phyloP scores from a whole-genome alignment of 2,329 filamentous ascomycete species.

The Aspergillus sp. region DNA sequence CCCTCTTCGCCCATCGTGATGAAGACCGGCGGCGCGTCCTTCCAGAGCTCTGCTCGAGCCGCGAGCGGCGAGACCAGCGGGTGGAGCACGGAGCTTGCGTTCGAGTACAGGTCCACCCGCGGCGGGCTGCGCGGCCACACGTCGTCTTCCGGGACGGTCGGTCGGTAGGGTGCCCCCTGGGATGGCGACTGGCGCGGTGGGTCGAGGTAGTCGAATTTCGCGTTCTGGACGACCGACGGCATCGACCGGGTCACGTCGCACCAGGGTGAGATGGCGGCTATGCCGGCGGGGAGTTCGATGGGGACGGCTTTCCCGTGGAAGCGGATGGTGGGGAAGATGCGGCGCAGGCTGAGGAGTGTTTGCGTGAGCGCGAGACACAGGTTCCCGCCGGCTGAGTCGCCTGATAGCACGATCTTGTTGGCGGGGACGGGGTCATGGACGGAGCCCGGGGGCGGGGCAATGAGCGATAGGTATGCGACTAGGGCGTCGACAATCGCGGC shows the following conservation, averaged over 20 bases:
- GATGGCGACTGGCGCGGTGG: slow-evolving; percentile 18
- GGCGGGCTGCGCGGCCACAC: slow-evolving; percentile 35
- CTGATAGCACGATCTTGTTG: slow-evolving; percentile 37
- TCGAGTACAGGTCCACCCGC: slow-evolving; percentile 34
- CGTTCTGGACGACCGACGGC: slow-evolving; percentile 30
- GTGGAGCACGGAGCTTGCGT: slow-evolving; percentile 29
- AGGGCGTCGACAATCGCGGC: slow-evolving; percentile 38
- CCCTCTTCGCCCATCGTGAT: slow-evolving; percentile 34
- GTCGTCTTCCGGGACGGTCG: slow-evolving; percentile 24
- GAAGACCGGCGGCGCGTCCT: slow-evolving; percentile 32
- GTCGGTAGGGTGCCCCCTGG: slow-evolving; percentile 15
- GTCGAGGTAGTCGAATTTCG: slow-evolving; percentile 32
- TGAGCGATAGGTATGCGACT: slow-evolving; percentile 39
- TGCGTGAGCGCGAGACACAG: slow-evolving; percentile 33
- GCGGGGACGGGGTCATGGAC: slow-evolving; percentile 35
- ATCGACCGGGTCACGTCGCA: slow-evolving; percentile 35
- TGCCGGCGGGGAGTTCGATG: slow-evolving; percentile 33
- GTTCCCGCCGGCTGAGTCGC: slow-evolving; percentile 40
- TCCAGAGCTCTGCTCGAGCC: slow-evolving; percentile 28
- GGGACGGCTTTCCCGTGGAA: slow-evolving; percentile 34
- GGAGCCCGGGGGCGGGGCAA: slow-evolving; percentile 35
- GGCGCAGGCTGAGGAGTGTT: slow-evolving; percentile 33
- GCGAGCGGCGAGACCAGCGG: slow-evolving; percentile 34
- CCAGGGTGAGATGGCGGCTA: slow-evolving; percentile 33
- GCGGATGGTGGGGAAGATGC: slow-evolving; percentile 22